phyloP scores from a whole-genome alignment of 192 early-diverging fungal genomes.

The Gaertneriomyces semiglobifer region DNA sequence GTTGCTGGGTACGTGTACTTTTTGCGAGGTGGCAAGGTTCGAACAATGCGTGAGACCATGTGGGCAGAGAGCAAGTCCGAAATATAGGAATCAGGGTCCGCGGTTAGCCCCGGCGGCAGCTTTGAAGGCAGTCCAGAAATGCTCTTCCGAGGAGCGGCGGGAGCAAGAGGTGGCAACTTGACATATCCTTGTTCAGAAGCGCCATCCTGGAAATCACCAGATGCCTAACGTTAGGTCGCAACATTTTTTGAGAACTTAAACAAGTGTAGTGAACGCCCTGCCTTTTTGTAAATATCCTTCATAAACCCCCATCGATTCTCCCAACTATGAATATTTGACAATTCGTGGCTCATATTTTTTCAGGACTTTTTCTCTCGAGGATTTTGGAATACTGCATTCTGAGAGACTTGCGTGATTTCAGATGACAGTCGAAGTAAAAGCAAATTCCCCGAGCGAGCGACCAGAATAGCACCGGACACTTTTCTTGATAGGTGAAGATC shows the following conservation, averaged over 20 bases:
- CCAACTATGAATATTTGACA: conserved; percentile 50
- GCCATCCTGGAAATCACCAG: background rate
- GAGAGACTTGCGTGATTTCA: too few relatives aligned
- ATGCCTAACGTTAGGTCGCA: background rate
- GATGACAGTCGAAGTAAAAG: too few relatives aligned
- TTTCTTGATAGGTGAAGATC: too few relatives aligned
- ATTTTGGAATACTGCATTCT: too few relatives aligned
- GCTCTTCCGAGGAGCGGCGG: conserved; percentile 12
- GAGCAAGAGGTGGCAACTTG: conserved; percentile 1
- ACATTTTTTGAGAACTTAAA: background rate
- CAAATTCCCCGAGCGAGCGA: too few relatives aligned
- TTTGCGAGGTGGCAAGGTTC: conserved; percentile 34
- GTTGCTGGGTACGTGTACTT: conserved; percentile 50
- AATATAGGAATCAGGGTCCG: conserved; percentile 32
- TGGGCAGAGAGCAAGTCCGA: conserved; percentile 43
- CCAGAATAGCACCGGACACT: too few relatives aligned
- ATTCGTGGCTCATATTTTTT: conserved; percentile 48
- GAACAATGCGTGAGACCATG: conserved; percentile 39
- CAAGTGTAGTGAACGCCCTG: conserved; percentile 2
- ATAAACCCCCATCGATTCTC: conserved; percentile 54
- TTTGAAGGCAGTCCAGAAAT: conserved; percentile 49
- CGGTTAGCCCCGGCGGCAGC: conserved; percentile 41
- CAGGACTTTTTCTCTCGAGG: too few relatives aligned
- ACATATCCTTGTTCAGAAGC: background rate
- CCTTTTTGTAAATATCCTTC: conserved; percentile 37